These are phyloP conservation scores for Claviceps sorghi DNA, from an alignment of 2,329 filamentous ascomycete species.

Conservation along the genomic window DNA sequence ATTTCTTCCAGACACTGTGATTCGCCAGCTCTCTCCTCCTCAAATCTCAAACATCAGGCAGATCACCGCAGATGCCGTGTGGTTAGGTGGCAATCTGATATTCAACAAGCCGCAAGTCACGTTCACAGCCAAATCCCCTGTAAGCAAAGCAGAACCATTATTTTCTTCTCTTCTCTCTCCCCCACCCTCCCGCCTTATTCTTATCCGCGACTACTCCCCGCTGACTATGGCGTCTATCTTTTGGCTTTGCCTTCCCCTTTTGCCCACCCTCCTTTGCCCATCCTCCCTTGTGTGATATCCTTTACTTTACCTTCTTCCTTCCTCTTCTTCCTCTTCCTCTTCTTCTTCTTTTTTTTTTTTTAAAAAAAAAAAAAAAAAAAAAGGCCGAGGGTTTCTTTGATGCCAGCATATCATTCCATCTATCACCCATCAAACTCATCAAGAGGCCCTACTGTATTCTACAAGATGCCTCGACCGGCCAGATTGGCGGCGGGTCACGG, in stretches of 20 bases:
- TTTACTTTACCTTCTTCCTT: not conserved
- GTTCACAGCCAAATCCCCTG: not conserved
- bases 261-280: not conserved
- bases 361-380: not conserved
- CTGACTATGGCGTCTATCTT: not conserved
- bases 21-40: not conserved
- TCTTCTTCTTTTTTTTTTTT: too few relatives aligned
- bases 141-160: not conserved
- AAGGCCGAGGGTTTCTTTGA: not conserved
- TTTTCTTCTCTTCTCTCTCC: not conserved
- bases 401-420: not conserved
- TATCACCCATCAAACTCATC: constrained; percentile 5
- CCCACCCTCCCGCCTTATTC: too few relatives aligned
- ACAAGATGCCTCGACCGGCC: not conserved
- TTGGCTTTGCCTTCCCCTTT: not conserved
- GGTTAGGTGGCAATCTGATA: not conserved
- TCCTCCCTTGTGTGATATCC: too few relatives aligned
- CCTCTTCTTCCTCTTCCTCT: not conserved
- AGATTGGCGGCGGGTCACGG: not conserved
- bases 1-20: not conserved
- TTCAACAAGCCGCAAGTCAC: not conserved
- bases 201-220: too few relatives aligned
- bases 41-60: not conserved
- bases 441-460: constrained; percentile 2
- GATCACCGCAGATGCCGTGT: not conserved